Conservation (phyloP, 257 asterid genomes). For the Capsicum rhomboideum region DNA sequence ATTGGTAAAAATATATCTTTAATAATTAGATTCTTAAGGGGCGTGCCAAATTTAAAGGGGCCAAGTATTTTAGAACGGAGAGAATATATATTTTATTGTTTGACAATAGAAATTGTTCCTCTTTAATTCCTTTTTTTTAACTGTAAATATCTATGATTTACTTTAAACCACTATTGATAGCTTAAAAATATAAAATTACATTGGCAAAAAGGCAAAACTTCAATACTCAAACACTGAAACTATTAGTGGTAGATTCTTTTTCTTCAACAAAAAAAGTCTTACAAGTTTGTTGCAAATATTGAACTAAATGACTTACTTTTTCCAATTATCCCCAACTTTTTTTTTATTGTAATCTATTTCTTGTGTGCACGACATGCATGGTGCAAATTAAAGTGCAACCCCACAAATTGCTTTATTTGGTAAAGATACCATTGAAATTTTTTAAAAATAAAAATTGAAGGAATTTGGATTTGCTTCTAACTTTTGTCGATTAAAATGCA, state of each 20-base stretch:
- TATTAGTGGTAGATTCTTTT: not conserved
- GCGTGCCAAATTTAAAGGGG: too few species aligned
- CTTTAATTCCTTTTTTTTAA: too few species aligned
- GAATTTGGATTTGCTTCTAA: not conserved
- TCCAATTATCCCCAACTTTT: not conserved
- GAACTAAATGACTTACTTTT: not conserved
- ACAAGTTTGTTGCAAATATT: not conserved
- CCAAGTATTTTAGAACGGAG: too few species aligned
- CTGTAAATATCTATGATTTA: too few species aligned
- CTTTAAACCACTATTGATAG: not conserved
- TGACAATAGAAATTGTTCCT: too few species aligned
- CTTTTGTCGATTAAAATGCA: not conserved
- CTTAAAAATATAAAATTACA: not conserved
- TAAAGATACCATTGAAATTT: not conserved
- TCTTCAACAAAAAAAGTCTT: too few species aligned
- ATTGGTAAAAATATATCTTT: too few species aligned
- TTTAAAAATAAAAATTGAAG: not conserved
- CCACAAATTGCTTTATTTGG: constrained; percentile 5
- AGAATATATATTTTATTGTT: too few species aligned
- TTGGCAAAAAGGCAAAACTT: not conserved
- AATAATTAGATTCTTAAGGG: too few species aligned
- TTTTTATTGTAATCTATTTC: not conserved
- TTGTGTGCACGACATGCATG: not conserved
- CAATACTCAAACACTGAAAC: not conserved
- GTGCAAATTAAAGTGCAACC: not conserved